Conservation (phyloP, 495 filamentous ascomycete species). For the Penicillium dipodomyicola region DNA sequence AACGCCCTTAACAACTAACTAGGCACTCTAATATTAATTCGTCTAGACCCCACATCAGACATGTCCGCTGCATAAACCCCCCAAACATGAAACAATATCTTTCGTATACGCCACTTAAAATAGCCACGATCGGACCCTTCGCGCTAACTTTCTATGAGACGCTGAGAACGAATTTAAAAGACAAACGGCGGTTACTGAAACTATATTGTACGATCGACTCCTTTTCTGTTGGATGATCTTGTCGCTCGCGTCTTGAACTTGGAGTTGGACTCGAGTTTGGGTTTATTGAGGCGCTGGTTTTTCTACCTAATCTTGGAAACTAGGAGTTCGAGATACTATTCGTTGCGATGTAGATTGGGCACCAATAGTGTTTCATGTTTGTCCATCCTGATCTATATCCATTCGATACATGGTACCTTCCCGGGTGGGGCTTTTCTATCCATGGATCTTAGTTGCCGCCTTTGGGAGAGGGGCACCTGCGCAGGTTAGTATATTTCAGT, state of each 20-base stretch:
- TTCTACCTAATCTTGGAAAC: neutral
- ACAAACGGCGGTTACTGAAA: neutral
- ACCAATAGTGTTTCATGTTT: neutral
- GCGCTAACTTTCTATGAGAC: neutral
- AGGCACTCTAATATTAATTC: neutral
- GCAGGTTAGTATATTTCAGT: no score
- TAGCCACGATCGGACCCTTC: neutral
- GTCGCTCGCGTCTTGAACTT: neutral
- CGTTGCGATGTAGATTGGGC: neutral
- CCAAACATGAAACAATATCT: neutral
- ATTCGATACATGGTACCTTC: neutral
- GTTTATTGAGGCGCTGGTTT: neutral
- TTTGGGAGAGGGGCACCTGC: neutral
- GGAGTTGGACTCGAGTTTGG: neutral
- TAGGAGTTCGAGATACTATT: neutral
- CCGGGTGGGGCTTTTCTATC: neutral
- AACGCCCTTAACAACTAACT: neutral
- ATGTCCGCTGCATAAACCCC: neutral
- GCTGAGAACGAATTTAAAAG: neutral
- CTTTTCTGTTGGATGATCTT: neutral
- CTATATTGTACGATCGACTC: neutral
- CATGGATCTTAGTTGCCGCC: neutral
- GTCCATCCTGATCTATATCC: neutral
- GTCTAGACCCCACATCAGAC: slow-evolving; percentile 4
- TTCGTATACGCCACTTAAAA: neutral